Evolutionary conservation across 1,284 basidiomycete genomes (phyloP), one percentile per base, ranked within the genome.

Genomic region (Trichosporon faecale): DNA sequence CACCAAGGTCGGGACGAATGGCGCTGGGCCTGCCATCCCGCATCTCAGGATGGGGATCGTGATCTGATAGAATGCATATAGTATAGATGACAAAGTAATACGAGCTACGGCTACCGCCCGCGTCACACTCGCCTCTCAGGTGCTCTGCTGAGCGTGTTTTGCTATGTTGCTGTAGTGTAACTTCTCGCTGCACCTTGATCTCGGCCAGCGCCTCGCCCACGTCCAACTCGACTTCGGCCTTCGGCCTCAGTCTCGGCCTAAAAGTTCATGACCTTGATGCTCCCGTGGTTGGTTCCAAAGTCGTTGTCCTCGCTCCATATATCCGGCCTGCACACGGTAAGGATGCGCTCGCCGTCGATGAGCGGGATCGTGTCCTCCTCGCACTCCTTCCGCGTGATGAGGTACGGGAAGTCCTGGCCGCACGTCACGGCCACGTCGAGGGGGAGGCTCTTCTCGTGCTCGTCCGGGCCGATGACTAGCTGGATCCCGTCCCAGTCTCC

Each of bases 261-360:
- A 61, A 80, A 79, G 68, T 78, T 75, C 72, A 77, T 73, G 9
- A 79, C 66, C 63, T 74, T 66, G 66, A 78, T 70, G 25, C 63
- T 18, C 23, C 60, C 70, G 8, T 67, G 44, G 6, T 18, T 64
- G 57, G 67, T 25, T 40, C 49, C 49, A 52, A 52, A 52, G 49
- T 52, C 23, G 9, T 55, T 25, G 12, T 29, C 64, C 44, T 67
- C 66, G 25, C 66, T 52, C 49, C 49, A 52, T 2, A 52, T 52
- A 9, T 33, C 25, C 5, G 44, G 40, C 37, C 23, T n/a, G 64
- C 27, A 49, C 11, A 71, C 66, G 21, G 37, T 29, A 0, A 84
- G 71, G 44, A 84, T 76, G 23, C 83, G 72, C 70, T 82, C 79
- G 2, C 72, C 74, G 68, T 84, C 83, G 49, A 84, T 78, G 64